These are phyloP conservation scores for Irpex lacteus DNA, from an alignment of 1,284 basidiomycete genomes.

Conservation along the genomic window DNA sequence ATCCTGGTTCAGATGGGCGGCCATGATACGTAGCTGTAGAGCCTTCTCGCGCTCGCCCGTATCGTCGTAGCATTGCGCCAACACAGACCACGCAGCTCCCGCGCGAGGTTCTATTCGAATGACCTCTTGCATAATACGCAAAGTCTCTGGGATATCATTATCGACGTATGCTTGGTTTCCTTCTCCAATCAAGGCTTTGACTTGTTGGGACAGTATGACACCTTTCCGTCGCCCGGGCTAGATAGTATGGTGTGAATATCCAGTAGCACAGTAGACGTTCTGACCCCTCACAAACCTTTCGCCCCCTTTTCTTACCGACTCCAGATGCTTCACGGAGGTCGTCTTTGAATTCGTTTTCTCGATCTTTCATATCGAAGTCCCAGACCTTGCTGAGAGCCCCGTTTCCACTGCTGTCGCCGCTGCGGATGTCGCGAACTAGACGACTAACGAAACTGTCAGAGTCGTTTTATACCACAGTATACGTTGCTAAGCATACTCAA, in stretches of 20 bases:
- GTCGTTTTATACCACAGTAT: background rate
- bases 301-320: slow-evolving; percentile 51
- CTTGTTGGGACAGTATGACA: slow-evolving; percentile 78
- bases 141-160: slow-evolving; percentile 65
- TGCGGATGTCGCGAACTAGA: slow-evolving; percentile 59
- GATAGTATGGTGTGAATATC: background rate
- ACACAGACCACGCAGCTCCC: slow-evolving; percentile 80
- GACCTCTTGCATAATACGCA: slow-evolving; percentile 85
- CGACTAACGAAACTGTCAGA: slow-evolving; percentile 38
- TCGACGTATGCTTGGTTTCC: slow-evolving; percentile 89
- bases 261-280: background rate
- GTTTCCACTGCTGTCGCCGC: slow-evolving; percentile 40
- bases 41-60: slow-evolving; percentile 67
- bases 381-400: slow-evolving; percentile 59
- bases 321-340: slow-evolving; percentile 70
- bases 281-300: slow-evolving; percentile 35
- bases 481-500: slow-evolving; percentile 23
- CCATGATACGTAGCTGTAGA: slow-evolving; percentile 86
- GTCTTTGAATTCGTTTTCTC: slow-evolving; percentile 65
- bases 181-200: slow-evolving; percentile 77
- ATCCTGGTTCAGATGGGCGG: slow-evolving; percentile 83
- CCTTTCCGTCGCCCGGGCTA: slow-evolving; percentile 39
- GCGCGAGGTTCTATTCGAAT: slow-evolving; percentile 92
- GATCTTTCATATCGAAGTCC: slow-evolving; percentile 65
- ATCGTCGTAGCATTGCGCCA: slow-evolving; percentile 79